Base-by-base conservation (phyloP, 352 stramenopile species). In the Phytopythium delawarense region DNA sequence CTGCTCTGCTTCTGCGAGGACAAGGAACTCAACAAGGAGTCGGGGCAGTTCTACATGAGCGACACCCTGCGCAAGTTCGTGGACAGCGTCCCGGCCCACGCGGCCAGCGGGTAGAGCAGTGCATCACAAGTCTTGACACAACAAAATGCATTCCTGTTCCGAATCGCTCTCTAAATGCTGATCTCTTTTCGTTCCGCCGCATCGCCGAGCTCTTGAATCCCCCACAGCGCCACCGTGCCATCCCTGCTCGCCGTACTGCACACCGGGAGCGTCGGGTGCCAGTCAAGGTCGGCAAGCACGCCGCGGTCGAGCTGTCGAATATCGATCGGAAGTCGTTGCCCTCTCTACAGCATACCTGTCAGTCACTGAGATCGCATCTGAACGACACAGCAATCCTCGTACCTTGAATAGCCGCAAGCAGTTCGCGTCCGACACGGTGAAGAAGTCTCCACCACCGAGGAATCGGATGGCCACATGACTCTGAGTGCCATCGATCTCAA, bases 1-100 rank as follows among this genome's bases (percentile, higher is more conserved):
- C 70, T 99, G 44, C 75, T 98, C 57, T 98, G 94, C 70, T 99
- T 98, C 71, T 96, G 98, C 62, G 93, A 97, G 46, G 96, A 99
- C 71, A 73, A 77, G 42, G 70, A 91, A 58, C 50, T 79, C 20
- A 96, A 96, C 69, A 87, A 88, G 23, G 73, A 74, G 0, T 78
- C 66, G 6, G 81, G 79, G 0, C 67, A 90, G 53, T 94, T 79
- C 67, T 92, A 89, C 58, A 94, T 92, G 87, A 90, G 77, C 48
- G 79, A 91, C 30, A 71, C 80, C n/a, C 71, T 95, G 5, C 69
- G 70, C 32, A 74, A 81, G 42, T 91, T 94, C 42, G 78, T 93
- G 13, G 75, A 79, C 21, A 95, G 72, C 28, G 74, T 89, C 3
- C 79, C 79, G 7, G 7, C 7, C 9, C 13, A 61, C 7, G 20